Evolutionary conservation across 805 yeast genomes (phyloP), one percentile per base, ranked within the genome.

Genomic region (Ogataea neopini): DNA sequence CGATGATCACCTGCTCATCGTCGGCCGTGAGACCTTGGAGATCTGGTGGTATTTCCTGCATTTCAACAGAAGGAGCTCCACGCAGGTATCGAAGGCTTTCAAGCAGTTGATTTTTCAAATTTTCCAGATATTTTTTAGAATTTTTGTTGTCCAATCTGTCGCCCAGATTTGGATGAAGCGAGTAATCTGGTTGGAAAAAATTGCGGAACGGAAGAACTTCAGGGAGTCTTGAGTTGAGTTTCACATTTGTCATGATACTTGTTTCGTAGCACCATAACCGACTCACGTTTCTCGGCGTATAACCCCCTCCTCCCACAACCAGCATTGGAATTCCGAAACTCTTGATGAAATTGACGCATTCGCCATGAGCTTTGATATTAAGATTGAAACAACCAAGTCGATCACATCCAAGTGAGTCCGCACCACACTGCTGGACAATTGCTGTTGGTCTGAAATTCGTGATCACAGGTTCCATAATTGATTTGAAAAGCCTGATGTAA

Each of bases 241-340:
- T 76, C 11, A 85, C 88, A 57, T 88, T 85, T 55, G 94, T 84
- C 62, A 92, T 76, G 22, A 94, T 75, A 29, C 97, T 92, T 1
- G 98, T 92, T 68, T 92, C 99, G 66, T 86, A 90, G 58, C 96
- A 86, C 99, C 99, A 92, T 26, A 95, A 77, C 57, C 98, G 75
- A 33, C 95, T 85, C 11, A 92, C 99, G 62, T 92, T 92, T 60
- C 97, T 77, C 63, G 96, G 96, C 2, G 99, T 94, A 68, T 92
- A 92, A 15, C 99, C 99, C 50, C 99, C 99, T 44, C 99, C 99
- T 18, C 99, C 99, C 10, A 92, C 72, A 5, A 91, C 96, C 55
- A 92, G 71, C 79, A 89, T 80, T 8, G 98, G 98, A 30, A 91
- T 69, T 13, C 95, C 95, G 68, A 91, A 91, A 34, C 90, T 81